phyloP scores from a whole-genome alignment of 768 basidiomycete genomes.

The Phaeolepiota aurea region DNA sequence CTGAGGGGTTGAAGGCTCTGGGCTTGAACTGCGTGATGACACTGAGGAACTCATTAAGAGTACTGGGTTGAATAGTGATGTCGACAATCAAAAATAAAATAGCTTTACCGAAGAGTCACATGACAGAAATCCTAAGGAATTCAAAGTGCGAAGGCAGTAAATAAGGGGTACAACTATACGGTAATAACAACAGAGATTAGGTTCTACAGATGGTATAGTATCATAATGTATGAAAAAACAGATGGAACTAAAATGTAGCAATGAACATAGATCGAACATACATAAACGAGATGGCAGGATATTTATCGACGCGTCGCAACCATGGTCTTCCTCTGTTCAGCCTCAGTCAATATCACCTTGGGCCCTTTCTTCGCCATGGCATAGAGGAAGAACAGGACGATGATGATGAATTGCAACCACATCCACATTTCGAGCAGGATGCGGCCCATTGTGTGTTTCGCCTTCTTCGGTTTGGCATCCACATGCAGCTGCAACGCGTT shows the following conservation, averaged over 20 bases:
- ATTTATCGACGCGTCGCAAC: constrained; percentile 7
- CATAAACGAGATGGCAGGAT: constrained; percentile 1
- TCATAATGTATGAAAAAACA: background rate
- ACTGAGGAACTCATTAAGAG: constrained; percentile 18
- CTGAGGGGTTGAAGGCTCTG: constrained; percentile 15
- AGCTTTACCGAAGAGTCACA: background rate
- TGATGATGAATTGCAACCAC: constrained; percentile 73
- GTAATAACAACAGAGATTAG: background rate
- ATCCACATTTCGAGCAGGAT: constrained; percentile 72
- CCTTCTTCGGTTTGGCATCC: background rate
- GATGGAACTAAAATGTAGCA: background rate
- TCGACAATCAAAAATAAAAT: background rate
- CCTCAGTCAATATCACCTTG: constrained; percentile 51
- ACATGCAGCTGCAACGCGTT: constrained; percentile 10
- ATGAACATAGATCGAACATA: background rate
- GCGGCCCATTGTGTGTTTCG: background rate
- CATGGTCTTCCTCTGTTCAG: constrained; percentile 13
- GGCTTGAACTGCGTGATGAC: constrained; percentile 23
- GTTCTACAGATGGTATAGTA: constrained; percentile 1
- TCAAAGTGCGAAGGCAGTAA: background rate
- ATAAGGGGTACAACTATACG: too few species aligned
- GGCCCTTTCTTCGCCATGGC: constrained; percentile 76
- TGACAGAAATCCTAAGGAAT: background rate
- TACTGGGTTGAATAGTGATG: background rate
- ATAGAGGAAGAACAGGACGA: constrained; percentile 72